These are phyloP conservation scores for Melaleuca quinquenervia DNA, from an alignment of 345 rosid species.

Conservation along the genomic window DNA sequence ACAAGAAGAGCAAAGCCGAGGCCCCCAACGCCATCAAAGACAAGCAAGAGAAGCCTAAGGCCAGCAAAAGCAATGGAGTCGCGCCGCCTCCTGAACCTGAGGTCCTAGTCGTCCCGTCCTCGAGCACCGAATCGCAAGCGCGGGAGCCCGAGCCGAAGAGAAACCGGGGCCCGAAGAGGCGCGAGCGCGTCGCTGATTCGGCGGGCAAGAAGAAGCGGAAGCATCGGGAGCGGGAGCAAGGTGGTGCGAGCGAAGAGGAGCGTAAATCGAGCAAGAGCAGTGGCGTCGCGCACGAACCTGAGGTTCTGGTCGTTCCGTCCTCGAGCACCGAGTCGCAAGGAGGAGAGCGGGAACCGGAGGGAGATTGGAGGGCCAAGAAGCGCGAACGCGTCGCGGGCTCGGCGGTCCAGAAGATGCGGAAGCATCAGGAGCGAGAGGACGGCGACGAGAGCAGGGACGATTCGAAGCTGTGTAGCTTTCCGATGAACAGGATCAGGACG, in stretches of 20 bases:
- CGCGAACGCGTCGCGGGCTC: not conserved
- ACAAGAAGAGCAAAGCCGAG: not conserved
- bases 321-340: conserved; percentile 12
- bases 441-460: conserved; percentile 23
- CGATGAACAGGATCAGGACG: conserved; percentile 64
- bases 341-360: not conserved
- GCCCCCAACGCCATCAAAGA: not conserved
- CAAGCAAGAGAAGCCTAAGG: not conserved
- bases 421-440: conserved; percentile 9
- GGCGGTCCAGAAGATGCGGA: not conserved
- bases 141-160: not conserved
- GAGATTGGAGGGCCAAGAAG: not conserved
- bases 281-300: not conserved
- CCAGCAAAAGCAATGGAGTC: not conserved
- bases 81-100: not conserved
- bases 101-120: not conserved
- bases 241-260: not conserved
- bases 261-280: not conserved
- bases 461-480: conserved; percentile 35
- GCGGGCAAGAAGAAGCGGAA: not conserved
- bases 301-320: not conserved
- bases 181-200: not conserved
- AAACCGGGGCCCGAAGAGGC: not conserved
- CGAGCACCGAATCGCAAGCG: not conserved
- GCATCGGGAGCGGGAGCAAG: not conserved